Percentiles rank a stretch among this genome's conserved stretches.
Conservation (phyloP, 805 yeast genomes). For the Teunomyces gatunensis region DNA sequence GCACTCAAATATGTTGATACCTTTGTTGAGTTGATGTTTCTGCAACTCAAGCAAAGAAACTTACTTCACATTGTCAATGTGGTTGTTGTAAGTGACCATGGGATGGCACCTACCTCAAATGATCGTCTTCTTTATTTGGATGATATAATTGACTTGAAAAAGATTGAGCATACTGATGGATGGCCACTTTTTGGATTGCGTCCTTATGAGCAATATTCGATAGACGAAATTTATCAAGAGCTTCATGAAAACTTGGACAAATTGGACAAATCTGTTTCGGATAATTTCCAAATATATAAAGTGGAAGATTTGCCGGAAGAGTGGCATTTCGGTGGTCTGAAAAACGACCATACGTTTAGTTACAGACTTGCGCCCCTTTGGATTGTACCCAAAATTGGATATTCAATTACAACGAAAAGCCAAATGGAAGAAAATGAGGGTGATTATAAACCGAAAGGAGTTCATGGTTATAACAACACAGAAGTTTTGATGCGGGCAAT, state of each 20-base stretch:
- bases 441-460: slow-evolving; percentile 65
- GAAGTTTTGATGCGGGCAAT: slow-evolving; percentile 80
- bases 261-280: slow-evolving; percentile 12
- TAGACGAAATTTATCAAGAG: slow-evolving; percentile 47
- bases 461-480: slow-evolving; percentile 81
- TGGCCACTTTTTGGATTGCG: slow-evolving; percentile 85
- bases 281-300: slow-evolving; percentile 46
- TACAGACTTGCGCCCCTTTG: slow-evolving; percentile 80
- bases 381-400: slow-evolving; percentile 83
- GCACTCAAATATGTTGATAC: slow-evolving; percentile 65
- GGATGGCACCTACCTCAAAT: slow-evolving; percentile 85
- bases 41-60: slow-evolving; percentile 52
- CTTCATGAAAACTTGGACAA: slow-evolving; percentile 30
- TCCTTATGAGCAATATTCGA: slow-evolving; percentile 43
- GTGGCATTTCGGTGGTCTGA: slow-evolving; percentile 53
- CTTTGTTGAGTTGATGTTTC: slow-evolving; percentile 50
- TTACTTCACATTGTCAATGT: slow-evolving; percentile 67
- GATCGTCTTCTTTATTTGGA: slow-evolving; percentile 69
- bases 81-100: slow-evolving; percentile 84
- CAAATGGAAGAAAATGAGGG: slow-evolving; percentile 49
- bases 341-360: slow-evolving; percentile 37
- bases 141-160: slow-evolving; percentile 56
- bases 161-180: slow-evolving; percentile 67
- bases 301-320: slow-evolving; percentile 54
- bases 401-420: slow-evolving; percentile 61